Evolutionary conservation across 345 rosid species (phyloP), one percentile per base, ranked within the genome.

Genomic region (Mercurialis annua): DNA sequence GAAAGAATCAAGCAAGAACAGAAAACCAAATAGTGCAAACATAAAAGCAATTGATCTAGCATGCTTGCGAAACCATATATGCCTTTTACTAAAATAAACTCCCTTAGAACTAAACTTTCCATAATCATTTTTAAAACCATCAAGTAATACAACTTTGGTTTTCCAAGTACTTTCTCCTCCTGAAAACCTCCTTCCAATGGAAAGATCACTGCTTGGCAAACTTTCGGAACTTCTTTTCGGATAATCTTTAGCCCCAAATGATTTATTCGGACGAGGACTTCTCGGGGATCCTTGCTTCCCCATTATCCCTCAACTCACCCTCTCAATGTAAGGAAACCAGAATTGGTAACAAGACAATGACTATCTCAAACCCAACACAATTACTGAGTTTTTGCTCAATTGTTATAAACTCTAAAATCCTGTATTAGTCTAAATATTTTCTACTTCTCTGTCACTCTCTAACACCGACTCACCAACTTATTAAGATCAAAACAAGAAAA

Each of bases 1-100:
- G 54, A 86, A 65, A 40, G 92, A 78, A 80, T 90, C 98, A 55
- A 89, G 80, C 73, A 84, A 53, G 76, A 89, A 77, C 58, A 90
- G 67, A 58, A 83, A 82, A 63, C 76, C 70, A 59, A 82, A 62
- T 68, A 83, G 70, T 5, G 73, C 70, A 36, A 94, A 68, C 78
- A 82, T 73, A 34, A 73, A 69, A 69, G 77, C 78, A 66, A 87
- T 64, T 0, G 81, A 81, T 72, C 73, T 71, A 49, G 79, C 73
- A 78, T 87, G 78, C 71, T 60, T 77, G 36, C 71, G 83, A 68
- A 86, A 77, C 90, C 86, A 86, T 27, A 44, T 33, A 21, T 84
- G 83, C 74, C 81, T 86, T 66, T 85, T 90, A 74, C 81, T 86
- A 36, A 71, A 68, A 61, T 74, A 64, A 76, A 71, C 77, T 52